These are phyloP conservation scores for Oryza australiensis DNA, from an alignment of 176 grass and related monocot genomes.

Conservation along the genomic window DNA sequence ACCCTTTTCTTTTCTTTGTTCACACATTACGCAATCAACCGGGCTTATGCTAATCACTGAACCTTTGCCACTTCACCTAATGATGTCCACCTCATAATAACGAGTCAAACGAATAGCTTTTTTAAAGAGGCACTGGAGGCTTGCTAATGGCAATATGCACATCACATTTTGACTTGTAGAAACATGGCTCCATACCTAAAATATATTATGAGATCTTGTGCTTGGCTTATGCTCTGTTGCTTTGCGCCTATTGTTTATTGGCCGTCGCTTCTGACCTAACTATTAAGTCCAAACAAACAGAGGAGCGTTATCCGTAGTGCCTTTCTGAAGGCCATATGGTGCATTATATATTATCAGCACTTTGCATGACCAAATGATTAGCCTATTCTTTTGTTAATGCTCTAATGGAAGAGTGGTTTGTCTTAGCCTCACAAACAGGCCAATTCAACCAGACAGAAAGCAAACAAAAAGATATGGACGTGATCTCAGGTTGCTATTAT, in stretches of 20 bases:
- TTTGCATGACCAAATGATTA: conserved; percentile 63
- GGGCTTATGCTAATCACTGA: conserved; percentile 32
- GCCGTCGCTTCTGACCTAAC: conserved; percentile 52
- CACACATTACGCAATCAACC: conserved; percentile 37
- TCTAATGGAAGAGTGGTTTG: conserved; percentile 36
- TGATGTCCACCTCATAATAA: conserved; percentile 37
- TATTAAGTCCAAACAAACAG: conserved; percentile 44
- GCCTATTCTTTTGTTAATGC: conserved; percentile 29
- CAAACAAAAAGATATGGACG: conserved; percentile 51
- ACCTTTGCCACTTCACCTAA: conserved; percentile 32
- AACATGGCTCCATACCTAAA: conserved; percentile 33
- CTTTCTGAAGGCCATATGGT: conserved; percentile 40
- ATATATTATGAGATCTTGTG: conserved; percentile 37
- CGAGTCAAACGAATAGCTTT: conserved; percentile 47
- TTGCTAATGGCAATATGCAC: conserved; percentile 39
- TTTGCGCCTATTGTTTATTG: conserved; percentile 37
- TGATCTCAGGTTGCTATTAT: conserved; percentile 51
- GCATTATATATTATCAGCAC: conserved; percentile 37
- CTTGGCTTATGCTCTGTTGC: conserved; percentile 29
- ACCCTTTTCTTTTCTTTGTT: conserved; percentile 4
- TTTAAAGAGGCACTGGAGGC: conserved; percentile 28
- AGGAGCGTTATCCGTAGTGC: conserved; percentile 36
- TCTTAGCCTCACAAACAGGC: conserved; percentile 28
- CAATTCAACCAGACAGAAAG: conserved; percentile 56
- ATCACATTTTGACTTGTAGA: conserved; percentile 47